These are phyloP conservation scores for Tolypocladium capitatum DNA, from an alignment of 2,329 filamentous ascomycete species.

Conservation along the genomic window DNA sequence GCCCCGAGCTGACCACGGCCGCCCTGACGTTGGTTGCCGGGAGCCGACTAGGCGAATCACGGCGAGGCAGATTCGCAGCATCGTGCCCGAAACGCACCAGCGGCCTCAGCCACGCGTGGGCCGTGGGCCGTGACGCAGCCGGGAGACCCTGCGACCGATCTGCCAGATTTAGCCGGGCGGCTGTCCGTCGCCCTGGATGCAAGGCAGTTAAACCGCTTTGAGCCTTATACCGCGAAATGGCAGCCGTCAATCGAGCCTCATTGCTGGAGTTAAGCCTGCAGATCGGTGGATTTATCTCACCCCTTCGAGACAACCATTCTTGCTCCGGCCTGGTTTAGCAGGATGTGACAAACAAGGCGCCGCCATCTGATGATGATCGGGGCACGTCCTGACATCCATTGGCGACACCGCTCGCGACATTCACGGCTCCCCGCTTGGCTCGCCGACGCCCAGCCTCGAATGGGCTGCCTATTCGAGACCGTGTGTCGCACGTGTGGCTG, in stretches of 20 bases:
- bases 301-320: no score
- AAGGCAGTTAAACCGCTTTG: neutral
- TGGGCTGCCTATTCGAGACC: neutral
- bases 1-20: neutral
- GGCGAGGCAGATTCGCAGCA: neutral
- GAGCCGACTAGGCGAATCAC: conserved; percentile 1
- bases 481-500: neutral
- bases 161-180: neutral
- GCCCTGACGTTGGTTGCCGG: neutral
- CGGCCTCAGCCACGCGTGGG: neutral
- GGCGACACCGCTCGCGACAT: no score
- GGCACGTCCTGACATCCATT: no score
- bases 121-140: neutral
- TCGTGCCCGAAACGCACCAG: neutral
- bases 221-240: neutral
- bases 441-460: neutral
- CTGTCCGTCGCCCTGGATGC: neutral
- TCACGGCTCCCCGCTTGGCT: neutral
- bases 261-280: no score
- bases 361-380: no score
- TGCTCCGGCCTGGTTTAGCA: no score
- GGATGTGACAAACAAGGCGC: no score
- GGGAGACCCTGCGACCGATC: neutral
- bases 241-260: no score
- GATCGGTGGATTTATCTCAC: no score